phyloP scores from a whole-genome alignment of 306 rosid species.

The Carpinus fangiana region DNA sequence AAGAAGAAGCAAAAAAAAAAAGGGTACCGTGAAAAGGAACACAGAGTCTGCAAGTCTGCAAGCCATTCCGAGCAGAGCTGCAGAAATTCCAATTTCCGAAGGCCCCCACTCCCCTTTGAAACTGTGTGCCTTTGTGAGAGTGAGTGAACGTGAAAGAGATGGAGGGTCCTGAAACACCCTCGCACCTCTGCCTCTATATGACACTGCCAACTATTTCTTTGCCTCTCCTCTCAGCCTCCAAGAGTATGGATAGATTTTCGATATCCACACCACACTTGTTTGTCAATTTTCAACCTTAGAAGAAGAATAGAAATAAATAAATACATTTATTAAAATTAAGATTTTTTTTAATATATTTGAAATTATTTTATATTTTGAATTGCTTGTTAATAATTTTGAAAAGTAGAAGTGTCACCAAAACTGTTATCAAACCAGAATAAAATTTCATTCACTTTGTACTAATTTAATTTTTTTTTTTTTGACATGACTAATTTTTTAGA shows the following conservation, averaged over 20 bases:
- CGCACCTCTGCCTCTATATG: background rate
- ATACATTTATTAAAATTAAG: no score
- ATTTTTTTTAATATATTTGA: no score
- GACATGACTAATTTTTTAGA: no score
- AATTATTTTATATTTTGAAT: no score
- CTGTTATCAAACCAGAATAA: no score
- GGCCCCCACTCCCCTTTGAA: slow-evolving; percentile 17
- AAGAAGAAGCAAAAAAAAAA: background rate
- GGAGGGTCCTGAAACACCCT: background rate
- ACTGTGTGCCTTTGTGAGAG: background rate
- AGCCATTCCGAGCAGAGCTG: slow-evolving; percentile 56
- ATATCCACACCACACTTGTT: slow-evolving; percentile 4
- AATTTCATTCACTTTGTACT: no score
- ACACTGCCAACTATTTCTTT: background rate
- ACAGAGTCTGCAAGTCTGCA: slow-evolving; percentile 64
- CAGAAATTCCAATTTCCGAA: slow-evolving; percentile 28
- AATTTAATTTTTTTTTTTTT: no score
- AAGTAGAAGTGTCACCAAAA: no score
- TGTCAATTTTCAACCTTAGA: background rate
- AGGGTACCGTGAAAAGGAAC: slow-evolving; percentile 52
- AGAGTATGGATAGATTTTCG: slow-evolving; percentile 32
- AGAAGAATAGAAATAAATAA: background rate
- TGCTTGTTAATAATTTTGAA: no score
- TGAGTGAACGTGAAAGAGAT: slow-evolving; percentile 23
- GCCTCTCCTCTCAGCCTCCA: slow-evolving; percentile 10